phyloP scores from a whole-genome alignment of 495 filamentous ascomycete genomes.

The Xylaria flabelliformis region DNA sequence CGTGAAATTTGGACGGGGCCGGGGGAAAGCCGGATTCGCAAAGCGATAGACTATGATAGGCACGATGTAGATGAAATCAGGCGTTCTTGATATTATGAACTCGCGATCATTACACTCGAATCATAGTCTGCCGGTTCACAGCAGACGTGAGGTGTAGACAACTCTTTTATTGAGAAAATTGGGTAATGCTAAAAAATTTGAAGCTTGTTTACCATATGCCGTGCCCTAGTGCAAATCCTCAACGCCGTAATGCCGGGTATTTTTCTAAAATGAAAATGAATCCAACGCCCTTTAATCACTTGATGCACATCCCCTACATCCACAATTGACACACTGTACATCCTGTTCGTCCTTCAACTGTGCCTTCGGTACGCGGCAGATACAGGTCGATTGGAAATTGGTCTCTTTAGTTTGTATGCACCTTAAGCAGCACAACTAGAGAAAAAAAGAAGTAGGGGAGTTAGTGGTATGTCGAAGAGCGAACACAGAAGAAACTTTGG shows the following conservation, averaged over 20 bases:
- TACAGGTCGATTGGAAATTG: slow-evolving; percentile 96
- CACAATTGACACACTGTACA: slow-evolving; percentile 95
- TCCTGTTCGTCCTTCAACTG: slow-evolving; percentile 89
- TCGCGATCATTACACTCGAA: not conserved
- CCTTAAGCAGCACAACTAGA: slow-evolving; percentile 85
- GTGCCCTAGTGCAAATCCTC: slow-evolving; percentile 25
- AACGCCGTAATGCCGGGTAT: slow-evolving; percentile 39
- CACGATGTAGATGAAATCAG: not conserved
- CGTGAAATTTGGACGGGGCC: slow-evolving; percentile 72
- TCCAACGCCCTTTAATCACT: slow-evolving; percentile 64
- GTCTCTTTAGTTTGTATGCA: slow-evolving; percentile 99
- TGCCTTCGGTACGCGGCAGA: slow-evolving; percentile 93
- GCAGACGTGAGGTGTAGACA: not conserved
- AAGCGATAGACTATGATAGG: slow-evolving; percentile 35
- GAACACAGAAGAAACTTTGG: not conserved
- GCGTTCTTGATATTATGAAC: not conserved
- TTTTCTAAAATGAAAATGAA: slow-evolving; percentile 1
- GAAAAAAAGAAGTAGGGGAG: not conserved
- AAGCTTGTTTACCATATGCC: slow-evolving; percentile 27
- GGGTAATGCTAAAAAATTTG: slow-evolving; percentile 3
- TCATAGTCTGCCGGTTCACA: not conserved
- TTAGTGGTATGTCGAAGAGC: slow-evolving; percentile 23
- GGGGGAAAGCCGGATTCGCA: slow-evolving; percentile 56
- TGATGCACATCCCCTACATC: slow-evolving; percentile 88
- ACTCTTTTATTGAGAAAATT: not conserved